Conservation (phyloP, 1,284 basidiomycete species). For the Heterobasidion occidentale region DNA sequence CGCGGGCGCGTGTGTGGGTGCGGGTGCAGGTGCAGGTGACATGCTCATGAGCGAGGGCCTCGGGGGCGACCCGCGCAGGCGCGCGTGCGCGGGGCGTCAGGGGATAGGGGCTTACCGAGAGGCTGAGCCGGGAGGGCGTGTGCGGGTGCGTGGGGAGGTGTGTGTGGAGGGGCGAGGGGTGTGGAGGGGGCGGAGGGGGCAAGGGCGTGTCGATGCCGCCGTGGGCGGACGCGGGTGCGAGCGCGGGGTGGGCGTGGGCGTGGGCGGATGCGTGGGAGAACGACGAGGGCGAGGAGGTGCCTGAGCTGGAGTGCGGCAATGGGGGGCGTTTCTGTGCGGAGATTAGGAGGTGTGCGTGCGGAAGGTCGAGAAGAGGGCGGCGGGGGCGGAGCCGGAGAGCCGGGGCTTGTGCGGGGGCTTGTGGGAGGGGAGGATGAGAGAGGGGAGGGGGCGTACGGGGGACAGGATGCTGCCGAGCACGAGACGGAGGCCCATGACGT, state of each 20-base stretch:
- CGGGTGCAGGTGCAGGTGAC: no score
- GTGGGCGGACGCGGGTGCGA: not conserved
- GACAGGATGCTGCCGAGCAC: constrained; percentile 41
- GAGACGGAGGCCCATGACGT: constrained; percentile 24
- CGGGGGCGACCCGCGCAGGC: no score
- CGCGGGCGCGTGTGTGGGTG: constrained; percentile 1
- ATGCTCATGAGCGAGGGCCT: no score
- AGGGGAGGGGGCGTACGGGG: constrained; percentile 27
- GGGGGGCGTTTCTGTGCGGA: constrained; percentile 32
- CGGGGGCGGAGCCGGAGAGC: not conserved
- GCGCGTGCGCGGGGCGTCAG: not conserved
- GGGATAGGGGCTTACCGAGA: not conserved
- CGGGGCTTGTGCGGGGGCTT: not conserved
- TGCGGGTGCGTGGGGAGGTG: not conserved
- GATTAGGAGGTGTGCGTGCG: not conserved
- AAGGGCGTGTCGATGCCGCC: not conserved
- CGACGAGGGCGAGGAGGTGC: constrained; percentile 18
- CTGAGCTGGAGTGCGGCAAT: constrained; percentile 16
- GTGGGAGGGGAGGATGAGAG: not conserved
- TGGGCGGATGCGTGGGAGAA: constrained; percentile 14
- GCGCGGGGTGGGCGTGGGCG: constrained; percentile 9
- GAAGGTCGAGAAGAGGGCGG: no score
- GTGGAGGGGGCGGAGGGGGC: constrained; percentile 1
- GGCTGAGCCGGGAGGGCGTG: not conserved
- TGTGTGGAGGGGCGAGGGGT: not conserved